Evolutionary conservation across 805 yeast genomes (phyloP).

Genomic region (Candida lessepsii): DNA sequence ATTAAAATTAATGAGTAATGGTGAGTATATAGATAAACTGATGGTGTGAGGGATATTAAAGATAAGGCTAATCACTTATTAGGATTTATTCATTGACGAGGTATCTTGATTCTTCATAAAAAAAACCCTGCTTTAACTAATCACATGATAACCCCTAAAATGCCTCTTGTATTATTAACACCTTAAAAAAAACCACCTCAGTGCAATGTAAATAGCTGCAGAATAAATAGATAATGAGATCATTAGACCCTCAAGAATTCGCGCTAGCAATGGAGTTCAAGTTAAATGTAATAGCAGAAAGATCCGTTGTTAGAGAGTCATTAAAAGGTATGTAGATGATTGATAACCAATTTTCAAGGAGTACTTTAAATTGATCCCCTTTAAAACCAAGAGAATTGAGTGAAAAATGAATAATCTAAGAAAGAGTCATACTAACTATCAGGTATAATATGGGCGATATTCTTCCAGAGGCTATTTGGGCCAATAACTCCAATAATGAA

Average conservation of each 20-base stretch:
- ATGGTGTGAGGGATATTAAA: no score
- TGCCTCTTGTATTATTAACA: no score
- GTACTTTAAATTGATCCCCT: not conserved
- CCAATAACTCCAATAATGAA: conserved; percentile 52
- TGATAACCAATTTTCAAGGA: no score
- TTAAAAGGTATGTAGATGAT: conserved; percentile 49
- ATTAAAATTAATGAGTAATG: not conserved
- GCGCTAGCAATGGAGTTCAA: conserved; percentile 43
- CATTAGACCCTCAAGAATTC: not conserved
- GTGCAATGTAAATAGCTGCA: not conserved
- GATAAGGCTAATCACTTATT: no score
- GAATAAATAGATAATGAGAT: not conserved
- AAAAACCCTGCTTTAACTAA: no score
- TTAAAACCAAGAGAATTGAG: not conserved
- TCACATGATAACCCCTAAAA: no score
- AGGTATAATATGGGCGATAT: conserved; percentile 64
- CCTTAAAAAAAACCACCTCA: no score
- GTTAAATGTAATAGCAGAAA: conserved; percentile 48
- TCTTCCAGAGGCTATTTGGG: conserved; percentile 70
- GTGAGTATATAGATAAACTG: not conserved
- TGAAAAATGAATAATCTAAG: not conserved
- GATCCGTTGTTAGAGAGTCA: conserved; percentile 54
- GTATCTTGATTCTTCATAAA: no score
- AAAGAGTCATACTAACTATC: conserved; percentile 12
- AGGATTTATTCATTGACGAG: no score